Percentiles rank a stretch among this genome's conserved stretches.
Conservation (phyloP, 805 yeast species). For the Danielia oregonensis region DNA sequence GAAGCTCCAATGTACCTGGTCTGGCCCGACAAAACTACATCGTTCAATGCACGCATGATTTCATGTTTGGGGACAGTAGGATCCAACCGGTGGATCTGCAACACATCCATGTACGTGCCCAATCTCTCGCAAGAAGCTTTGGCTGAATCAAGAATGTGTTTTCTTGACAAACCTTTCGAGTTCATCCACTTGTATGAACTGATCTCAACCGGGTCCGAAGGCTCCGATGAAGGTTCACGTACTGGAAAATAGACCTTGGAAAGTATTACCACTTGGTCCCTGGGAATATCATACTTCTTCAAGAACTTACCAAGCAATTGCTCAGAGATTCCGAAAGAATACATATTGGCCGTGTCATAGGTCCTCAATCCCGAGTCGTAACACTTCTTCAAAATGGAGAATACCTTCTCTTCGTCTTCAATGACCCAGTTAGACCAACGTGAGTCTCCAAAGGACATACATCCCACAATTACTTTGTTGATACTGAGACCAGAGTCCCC, state of each 20-base stretch:
- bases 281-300: constrained; percentile 45
- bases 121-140: constrained; percentile 40
- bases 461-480: constrained; percentile 49
- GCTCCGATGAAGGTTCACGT: too few species aligned
- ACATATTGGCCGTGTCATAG: constrained; percentile 49
- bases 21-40: constrained; percentile 43
- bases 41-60: constrained; percentile 54
- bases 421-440: constrained; percentile 41
- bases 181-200: constrained; percentile 17
- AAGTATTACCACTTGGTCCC: constrained; percentile 55
- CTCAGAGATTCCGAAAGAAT: constrained; percentile 50
- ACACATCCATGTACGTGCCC: constrained; percentile 52
- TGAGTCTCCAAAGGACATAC: constrained; percentile 49
- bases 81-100: constrained; percentile 59
- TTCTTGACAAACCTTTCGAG: constrained; percentile 40
- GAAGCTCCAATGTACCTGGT: constrained; percentile 63
- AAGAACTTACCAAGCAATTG: constrained; percentile 49
- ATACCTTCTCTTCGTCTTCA: constrained; percentile 2
- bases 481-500: constrained; percentile 49
- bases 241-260: constrained; percentile 33
- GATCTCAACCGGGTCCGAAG: constrained; percentile 3
- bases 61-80: constrained; percentile 46
- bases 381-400: constrained; percentile 9
- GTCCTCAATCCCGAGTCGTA: constrained; percentile 45
- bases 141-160: constrained; percentile 46